phyloP scores from a whole-genome alignment of 108 stramenopile species.

The Seminavis robusta region DNA sequence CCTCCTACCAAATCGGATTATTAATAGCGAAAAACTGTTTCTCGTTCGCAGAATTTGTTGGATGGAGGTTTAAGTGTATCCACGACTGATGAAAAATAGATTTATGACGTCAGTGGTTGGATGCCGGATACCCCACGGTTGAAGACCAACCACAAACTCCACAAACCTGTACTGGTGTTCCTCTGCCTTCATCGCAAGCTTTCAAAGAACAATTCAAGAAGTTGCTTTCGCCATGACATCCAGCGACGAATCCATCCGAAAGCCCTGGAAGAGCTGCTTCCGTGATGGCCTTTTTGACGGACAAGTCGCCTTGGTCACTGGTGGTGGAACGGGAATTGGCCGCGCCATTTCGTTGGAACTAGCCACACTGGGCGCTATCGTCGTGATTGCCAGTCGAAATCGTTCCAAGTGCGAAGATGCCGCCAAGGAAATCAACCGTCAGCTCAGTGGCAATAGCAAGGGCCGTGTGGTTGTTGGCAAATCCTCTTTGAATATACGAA shows the following conservation, averaged over 20 bases:
- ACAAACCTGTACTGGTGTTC: too few relatives aligned
- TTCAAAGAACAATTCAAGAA: too few relatives aligned
- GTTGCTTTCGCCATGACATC: too few relatives aligned
- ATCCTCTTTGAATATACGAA: conserved; percentile 70
- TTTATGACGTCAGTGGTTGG: too few relatives aligned
- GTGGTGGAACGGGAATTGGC: conserved; percentile 89
- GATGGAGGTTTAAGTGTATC: too few relatives aligned
- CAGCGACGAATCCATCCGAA: neutral
- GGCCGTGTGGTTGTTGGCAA: conserved; percentile 46
- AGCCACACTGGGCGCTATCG: conserved; percentile 62
- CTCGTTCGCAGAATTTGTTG: too few relatives aligned
- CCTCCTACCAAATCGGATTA: too few relatives aligned
- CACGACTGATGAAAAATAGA: too few relatives aligned
- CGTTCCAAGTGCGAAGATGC: conserved; percentile 49
- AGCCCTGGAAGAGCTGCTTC: conserved; percentile 61
- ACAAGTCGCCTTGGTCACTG: conserved; percentile 81
- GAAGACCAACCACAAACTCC: too few relatives aligned
- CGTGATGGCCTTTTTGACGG: conserved; percentile 60
- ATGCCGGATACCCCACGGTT: too few relatives aligned
- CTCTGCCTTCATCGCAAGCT: too few relatives aligned
- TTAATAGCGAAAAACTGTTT: too few relatives aligned
- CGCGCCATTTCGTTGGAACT: conserved; percentile 61
- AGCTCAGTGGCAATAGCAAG: conserved; percentile 6
- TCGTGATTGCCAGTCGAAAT: conserved; percentile 75
- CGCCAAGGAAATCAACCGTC: conserved; percentile 53